phyloP scores from a whole-genome alignment of 2,329 filamentous ascomycete genomes.

The Microcera coccophila region DNA sequence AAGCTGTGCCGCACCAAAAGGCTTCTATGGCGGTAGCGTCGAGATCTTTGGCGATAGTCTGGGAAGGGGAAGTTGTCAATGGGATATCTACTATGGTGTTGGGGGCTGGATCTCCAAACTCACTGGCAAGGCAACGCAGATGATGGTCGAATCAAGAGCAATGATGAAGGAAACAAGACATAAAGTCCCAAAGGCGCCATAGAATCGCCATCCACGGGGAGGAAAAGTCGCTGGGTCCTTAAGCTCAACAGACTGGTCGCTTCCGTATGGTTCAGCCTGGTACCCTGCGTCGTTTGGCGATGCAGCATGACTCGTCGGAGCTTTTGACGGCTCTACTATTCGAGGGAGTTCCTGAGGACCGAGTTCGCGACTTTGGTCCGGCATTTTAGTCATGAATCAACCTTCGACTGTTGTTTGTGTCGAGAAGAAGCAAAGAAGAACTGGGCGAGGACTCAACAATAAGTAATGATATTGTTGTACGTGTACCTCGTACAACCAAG shows the following conservation, averaged over 20 bases:
- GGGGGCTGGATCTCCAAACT: too few relatives aligned
- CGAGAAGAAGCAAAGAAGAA: too few relatives aligned
- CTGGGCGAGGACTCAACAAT: too few relatives aligned
- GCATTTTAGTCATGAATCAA: too few relatives aligned
- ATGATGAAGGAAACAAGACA: conserved; percentile 23
- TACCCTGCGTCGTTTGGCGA: not conserved
- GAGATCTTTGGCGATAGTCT: conserved; percentile 24
- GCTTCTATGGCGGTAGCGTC: conserved; percentile 20
- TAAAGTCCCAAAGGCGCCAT: conserved; percentile 21
- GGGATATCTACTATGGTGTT: too few relatives aligned
- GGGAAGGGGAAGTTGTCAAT: not conserved
- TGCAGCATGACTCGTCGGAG: not conserved
- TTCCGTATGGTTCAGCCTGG: not conserved
- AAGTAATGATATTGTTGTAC: too few relatives aligned
- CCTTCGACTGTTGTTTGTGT: too few relatives aligned
- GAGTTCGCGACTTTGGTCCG: too few relatives aligned
- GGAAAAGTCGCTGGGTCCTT: conserved; percentile 2
- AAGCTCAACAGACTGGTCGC: conserved; percentile 2
- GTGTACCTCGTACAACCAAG: too few relatives aligned
- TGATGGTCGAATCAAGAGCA: conserved; percentile 24
- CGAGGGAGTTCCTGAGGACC: too few relatives aligned
- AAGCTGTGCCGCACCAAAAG: conserved; percentile 24
- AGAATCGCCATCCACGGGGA: conserved; percentile 17
- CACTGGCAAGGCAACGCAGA: conserved; percentile 21
- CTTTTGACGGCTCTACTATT: too few relatives aligned